Evolutionary conservation across 1,284 basidiomycete genomes (phyloP).

Genomic region (Sporisorium graminicola): DNA sequence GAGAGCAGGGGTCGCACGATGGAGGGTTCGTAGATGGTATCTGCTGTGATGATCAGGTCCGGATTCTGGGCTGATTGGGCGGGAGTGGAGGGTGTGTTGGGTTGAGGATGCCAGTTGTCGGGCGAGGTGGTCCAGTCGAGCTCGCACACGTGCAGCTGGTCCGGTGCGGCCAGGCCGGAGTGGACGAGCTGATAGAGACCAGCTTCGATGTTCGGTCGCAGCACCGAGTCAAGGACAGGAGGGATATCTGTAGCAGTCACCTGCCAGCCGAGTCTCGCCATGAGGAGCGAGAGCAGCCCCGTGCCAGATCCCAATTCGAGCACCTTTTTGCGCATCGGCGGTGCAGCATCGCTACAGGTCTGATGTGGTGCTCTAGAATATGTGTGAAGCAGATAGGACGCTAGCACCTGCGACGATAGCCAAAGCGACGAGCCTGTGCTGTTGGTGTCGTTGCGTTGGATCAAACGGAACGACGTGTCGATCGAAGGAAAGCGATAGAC

Average conservation of each 20-base stretch:
- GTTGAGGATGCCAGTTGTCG: slow-evolving; percentile 12
- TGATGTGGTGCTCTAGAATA: slow-evolving; percentile 5
- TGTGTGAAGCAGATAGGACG: slow-evolving; percentile 38
- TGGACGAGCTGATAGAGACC: slow-evolving; percentile 69
- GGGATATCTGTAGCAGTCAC: slow-evolving; percentile 84
- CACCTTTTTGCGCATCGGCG: not conserved
- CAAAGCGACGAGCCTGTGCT: slow-evolving; percentile 55
- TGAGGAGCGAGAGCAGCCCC: slow-evolving; percentile 73
- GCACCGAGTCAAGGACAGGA: slow-evolving; percentile 78
- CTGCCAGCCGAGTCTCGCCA: slow-evolving; percentile 80
- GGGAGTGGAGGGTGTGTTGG: slow-evolving; percentile 7
- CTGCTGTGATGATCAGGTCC: slow-evolving; percentile 85
- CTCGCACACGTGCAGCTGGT: slow-evolving; percentile 74
- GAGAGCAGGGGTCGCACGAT: slow-evolving; percentile 80
- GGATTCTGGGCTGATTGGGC: slow-evolving; percentile 56
- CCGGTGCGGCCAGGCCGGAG: slow-evolving; percentile 21
- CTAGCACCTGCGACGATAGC: slow-evolving; percentile 52
- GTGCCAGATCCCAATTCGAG: slow-evolving; percentile 47
- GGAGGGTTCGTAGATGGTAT: slow-evolving; percentile 81
- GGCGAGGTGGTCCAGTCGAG: slow-evolving; percentile 73
- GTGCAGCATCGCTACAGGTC: not conserved
- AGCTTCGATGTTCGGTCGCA: slow-evolving; percentile 76
- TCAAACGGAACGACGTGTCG: slow-evolving; percentile 22
- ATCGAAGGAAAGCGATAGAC: slow-evolving; percentile 38
- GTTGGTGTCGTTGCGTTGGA: slow-evolving; percentile 46